Evolutionary conservation across 805 yeast genomes (phyloP), one percentile per base, ranked within the genome.

Genomic region (Yarrowia osloensis): DNA sequence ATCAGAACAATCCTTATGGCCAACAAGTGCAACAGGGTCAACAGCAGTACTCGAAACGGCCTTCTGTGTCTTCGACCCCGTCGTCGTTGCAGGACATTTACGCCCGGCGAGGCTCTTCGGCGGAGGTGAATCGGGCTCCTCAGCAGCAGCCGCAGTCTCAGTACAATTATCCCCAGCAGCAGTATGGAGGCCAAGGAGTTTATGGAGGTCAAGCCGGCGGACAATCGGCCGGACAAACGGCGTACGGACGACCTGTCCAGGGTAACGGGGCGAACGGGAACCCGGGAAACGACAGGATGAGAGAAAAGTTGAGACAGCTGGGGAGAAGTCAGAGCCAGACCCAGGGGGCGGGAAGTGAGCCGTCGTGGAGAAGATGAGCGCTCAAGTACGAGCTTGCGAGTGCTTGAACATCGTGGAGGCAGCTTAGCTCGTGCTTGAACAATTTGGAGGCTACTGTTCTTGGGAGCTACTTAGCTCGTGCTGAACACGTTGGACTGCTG

Each of bases 151-250:
- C 6, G 21, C 57, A 31, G 40, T 7, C 17, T 1, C 57, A 54
- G 61, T 54, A 54, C 33, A 54, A 54, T 22, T 54, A 54, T n/a
- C 61, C 61, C 2, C 61, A 54, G 29, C 65, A 57, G 50, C 65
- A 54, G 57, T 50, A 50, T 33, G 57, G 57, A 21, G n/a, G 9
- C 11, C 31, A 28, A n/a, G n/a, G n/a, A n/a, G n/a, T n/a, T n/a
- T n/a, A n/a, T n/a, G n/a, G n/a, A n/a, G n/a, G 31, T 11, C 6
- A 11, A 8, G 9, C 9, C 11, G 31, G 31, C 31, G 9, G 31
- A 8, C 31, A n/a, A 11, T 28, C 31, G 31, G 6, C 6, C 31
- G 49, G 31, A 15, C 50, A 46, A 35, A 49, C 55, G 12, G 55
- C 55, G 11, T 49, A 49, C 4, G 55, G 55, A 21, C 9, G 55